Base-by-base conservation (phyloP, 306 rosid genomes). In the Cicer chorassanicum region DNA sequence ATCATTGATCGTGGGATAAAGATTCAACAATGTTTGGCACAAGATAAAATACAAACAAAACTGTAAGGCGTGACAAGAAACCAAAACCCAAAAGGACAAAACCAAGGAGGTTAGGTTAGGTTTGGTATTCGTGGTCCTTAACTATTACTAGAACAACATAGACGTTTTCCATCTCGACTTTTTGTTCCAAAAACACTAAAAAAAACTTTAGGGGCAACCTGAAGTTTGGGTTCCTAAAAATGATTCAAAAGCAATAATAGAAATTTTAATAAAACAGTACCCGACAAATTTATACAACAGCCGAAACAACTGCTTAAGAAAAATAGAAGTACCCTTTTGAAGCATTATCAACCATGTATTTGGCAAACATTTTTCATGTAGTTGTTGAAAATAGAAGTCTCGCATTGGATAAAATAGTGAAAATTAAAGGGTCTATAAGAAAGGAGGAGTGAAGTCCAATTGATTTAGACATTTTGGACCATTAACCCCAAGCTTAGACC, bases 51-150 rank as follows among this genome's bases (percentile, higher is more conserved):
- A 80, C 57, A 68, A 65, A 54, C 1, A 18, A 19, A 60, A 70
- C n/a, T 9, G 51, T 21, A 21, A 50, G 34, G 45, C 68, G 19
- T 72, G 53, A 53, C 14, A 71, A 29, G 21, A 24, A 65, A 64
- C 24, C 44, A 43, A 79, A 24, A 45, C 14, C 34, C 18, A 24
- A 55, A 80, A 24, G 57, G 59, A 68, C 75, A 80, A 73, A 53
- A 39, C 54, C 80, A 29, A 54, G 9, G 6, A 15, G 69, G 59
- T 4, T 29, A 74, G 49, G 70, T 51, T 7, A 15, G n/a, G 69
- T 50, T 46, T 59, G 53, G 19, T 55, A 51, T 62, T 72, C 66
- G 6, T 64, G 24, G 8, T 39, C 50, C 55, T 2, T 24, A 72
- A 72, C 39, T 40, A 82, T 19, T 38, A 49, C 53, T 51, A 12